Percentiles rank a stretch among this genome's conserved stretches.
Evolutionary conservation across 768 basidiomycete species (phyloP).

Genomic region (Termitomyces sp.): DNA sequence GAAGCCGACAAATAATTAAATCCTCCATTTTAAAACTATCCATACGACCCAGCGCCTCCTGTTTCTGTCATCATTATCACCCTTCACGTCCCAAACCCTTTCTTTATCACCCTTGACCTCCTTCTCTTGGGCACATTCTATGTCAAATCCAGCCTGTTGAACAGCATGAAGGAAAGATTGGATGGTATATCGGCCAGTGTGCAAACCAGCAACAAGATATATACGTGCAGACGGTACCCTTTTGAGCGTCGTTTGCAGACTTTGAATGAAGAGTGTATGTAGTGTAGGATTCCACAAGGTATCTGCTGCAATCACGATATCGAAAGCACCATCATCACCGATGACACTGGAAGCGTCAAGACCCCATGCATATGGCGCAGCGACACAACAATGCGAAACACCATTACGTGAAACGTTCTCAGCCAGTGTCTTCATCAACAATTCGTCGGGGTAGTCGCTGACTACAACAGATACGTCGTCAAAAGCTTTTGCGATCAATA

Average conservation of each 20-base stretch:
- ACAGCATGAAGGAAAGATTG: constrained; percentile 49
- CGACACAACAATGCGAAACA: constrained; percentile 42
- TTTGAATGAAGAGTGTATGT: constrained; percentile 49
- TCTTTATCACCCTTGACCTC: constrained; percentile 32
- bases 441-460: constrained; percentile 71
- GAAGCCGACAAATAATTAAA: not conserved
- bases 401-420: constrained; percentile 53
- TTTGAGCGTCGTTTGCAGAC: constrained; percentile 45
- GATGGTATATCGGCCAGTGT: constrained; percentile 73
- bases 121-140: constrained; percentile 44
- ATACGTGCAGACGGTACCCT: constrained; percentile 40
- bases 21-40: constrained; percentile 51
- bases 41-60: constrained; percentile 70
- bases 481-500: constrained; percentile 52
- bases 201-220: constrained; percentile 68
- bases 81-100: constrained; percentile 48
- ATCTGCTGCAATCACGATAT: constrained; percentile 68
- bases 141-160: constrained; percentile 33
- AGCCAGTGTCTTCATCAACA: constrained; percentile 51
- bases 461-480: constrained; percentile 38
- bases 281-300: constrained; percentile 72
- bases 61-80: constrained; percentile 62
- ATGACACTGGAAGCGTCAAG: constrained; percentile 34
- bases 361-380: constrained; percentile 64
- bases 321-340: constrained; percentile 35